Percentiles rank a stretch among this genome's conserved stretches.
Conservation (phyloP, 2,329 filamentous ascomycete genomes). For the Fusarium brachygibbosum region DNA sequence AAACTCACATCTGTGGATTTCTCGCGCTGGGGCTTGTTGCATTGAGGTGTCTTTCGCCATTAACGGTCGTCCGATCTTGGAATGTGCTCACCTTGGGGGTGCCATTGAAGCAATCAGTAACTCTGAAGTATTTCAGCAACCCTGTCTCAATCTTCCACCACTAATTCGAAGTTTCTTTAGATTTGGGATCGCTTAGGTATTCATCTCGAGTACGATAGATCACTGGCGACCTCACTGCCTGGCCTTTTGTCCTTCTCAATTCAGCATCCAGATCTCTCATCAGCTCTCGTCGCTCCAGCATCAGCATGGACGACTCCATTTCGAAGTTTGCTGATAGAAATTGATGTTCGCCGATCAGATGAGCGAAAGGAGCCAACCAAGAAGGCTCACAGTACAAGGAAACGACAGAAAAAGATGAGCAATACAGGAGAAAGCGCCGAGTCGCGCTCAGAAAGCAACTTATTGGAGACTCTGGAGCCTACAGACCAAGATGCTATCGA, state of each 20-base stretch:
- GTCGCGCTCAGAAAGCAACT: neutral
- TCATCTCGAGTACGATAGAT: conserved; percentile 42
- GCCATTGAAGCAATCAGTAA: conserved; percentile 41
- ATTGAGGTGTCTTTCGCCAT: conserved; percentile 48
- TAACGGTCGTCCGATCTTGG: conserved; percentile 34
- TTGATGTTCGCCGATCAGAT: conserved; percentile 41
- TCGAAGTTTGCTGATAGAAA: conserved; percentile 43
- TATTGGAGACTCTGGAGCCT: conserved; percentile 34
- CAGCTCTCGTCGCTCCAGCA: conserved; percentile 49
- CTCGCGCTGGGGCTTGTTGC: conserved; percentile 49
- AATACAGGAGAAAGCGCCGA: neutral
- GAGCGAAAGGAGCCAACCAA: neutral
- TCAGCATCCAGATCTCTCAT: conserved; percentile 54
- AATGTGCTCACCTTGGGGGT: conserved; percentile 17
- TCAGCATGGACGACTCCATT: conserved; percentile 48
- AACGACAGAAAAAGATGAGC: conserved; percentile 28
- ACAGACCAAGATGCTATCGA: conserved; percentile 51
- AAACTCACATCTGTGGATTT: conserved; percentile 52
- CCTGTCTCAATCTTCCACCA: neutral
- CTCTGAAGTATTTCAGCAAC: conserved; percentile 47
- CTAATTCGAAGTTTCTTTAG: conserved; percentile 34
- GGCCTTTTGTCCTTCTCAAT: conserved; percentile 52
- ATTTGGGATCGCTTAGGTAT: conserved; percentile 53
- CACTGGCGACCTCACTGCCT: conserved; percentile 13
- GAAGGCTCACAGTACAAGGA: neutral